A percentile compares a stretch with the other conserved stretches of the same genome.
These are phyloP conservation scores for Colletotrichum sp. DNA, from an alignment of 2,329 filamentous ascomycete genomes.

Conservation along the genomic window DNA sequence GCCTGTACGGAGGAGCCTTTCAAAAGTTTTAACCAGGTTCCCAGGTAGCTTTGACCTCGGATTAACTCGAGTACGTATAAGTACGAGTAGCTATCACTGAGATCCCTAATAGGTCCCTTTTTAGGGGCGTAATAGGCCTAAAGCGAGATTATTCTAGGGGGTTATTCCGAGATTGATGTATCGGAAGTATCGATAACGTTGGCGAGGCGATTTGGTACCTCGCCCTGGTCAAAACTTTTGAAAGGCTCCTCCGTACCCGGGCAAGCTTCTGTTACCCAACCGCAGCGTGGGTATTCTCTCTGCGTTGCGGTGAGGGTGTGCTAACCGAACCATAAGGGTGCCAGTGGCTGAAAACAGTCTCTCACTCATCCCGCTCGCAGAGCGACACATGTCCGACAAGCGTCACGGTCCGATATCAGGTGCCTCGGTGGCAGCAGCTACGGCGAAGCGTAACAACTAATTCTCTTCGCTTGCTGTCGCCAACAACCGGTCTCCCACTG, in stretches of 20 bases:
- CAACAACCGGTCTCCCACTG: not conserved
- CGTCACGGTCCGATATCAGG: not conserved
- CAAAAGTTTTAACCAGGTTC: too few relatives aligned
- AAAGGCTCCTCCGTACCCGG: not conserved
- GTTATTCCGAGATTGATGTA: too few relatives aligned
- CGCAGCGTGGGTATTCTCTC: not conserved
- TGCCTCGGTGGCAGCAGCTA: not conserved
- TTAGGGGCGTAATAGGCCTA: too few relatives aligned
- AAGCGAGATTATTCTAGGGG: too few relatives aligned
- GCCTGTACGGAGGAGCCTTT: not conserved
- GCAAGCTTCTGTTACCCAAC: not conserved
- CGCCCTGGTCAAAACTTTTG: too few relatives aligned
- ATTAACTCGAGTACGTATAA: too few relatives aligned
- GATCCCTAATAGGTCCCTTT: too few relatives aligned
- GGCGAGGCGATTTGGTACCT: too few relatives aligned
- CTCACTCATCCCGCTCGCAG: not conserved
- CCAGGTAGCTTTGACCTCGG: too few relatives aligned
- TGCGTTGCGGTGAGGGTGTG: not conserved
- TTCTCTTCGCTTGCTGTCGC: not conserved
- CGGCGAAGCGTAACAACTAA: not conserved
- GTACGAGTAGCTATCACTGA: too few relatives aligned
- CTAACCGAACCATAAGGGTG: not conserved
- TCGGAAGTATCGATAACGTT: too few relatives aligned
- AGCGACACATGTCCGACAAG: not conserved
- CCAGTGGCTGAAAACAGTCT: not conserved